Percentiles rank a stretch among this genome's conserved stretches.
phyloP scores from a whole-genome alignment of 495 filamentous ascomycete species.

The Trichoderma gamsii region DNA sequence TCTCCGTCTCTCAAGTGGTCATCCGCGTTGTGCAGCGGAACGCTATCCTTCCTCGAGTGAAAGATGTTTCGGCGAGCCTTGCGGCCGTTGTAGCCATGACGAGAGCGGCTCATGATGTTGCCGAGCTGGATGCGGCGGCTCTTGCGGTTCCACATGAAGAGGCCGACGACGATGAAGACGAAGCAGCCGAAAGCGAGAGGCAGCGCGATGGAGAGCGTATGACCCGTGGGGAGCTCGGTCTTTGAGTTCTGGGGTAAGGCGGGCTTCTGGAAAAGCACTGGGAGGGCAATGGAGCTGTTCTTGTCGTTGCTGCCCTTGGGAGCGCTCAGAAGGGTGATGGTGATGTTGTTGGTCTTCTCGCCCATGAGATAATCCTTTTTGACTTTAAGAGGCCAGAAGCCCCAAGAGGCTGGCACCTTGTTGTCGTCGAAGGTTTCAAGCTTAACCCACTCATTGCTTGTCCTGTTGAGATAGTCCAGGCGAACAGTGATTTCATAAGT shows the following conservation, averaged over 20 bases:
- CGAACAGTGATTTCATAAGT: slow-evolving; percentile 14
- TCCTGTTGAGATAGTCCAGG: slow-evolving; percentile 32
- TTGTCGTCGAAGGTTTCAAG: slow-evolving; percentile 22
- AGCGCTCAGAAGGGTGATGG: slow-evolving; percentile 29
- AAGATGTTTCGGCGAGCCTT: slow-evolving; percentile 28
- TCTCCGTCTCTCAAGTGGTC: slow-evolving; percentile 26
- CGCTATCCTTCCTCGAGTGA: slow-evolving; percentile 23
- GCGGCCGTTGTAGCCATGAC: slow-evolving; percentile 29
- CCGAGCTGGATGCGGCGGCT: slow-evolving; percentile 32
- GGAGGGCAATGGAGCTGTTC: slow-evolving; percentile 21
- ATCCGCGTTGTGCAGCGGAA: slow-evolving; percentile 32
- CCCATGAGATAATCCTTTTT: slow-evolving; percentile 25
- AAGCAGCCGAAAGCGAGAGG: slow-evolving; percentile 36
- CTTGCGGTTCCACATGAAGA: slow-evolving; percentile 34
- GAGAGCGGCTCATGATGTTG: slow-evolving; percentile 36
- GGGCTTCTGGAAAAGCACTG: neutral
- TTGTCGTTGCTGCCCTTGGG: slow-evolving; percentile 18
- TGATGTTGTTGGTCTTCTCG: slow-evolving; percentile 33
- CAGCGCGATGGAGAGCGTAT: slow-evolving; percentile 35
- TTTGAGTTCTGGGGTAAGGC: slow-evolving; percentile 22
- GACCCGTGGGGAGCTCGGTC: slow-evolving; percentile 21
- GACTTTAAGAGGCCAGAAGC: slow-evolving; percentile 37
- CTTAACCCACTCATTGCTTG: slow-evolving; percentile 17
- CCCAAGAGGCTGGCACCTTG: slow-evolving; percentile 28
- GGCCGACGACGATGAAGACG: slow-evolving; percentile 27